phyloP scores from a whole-genome alignment of 1,139 yeast genomes.

The Lodderomyces margitis region DNA sequence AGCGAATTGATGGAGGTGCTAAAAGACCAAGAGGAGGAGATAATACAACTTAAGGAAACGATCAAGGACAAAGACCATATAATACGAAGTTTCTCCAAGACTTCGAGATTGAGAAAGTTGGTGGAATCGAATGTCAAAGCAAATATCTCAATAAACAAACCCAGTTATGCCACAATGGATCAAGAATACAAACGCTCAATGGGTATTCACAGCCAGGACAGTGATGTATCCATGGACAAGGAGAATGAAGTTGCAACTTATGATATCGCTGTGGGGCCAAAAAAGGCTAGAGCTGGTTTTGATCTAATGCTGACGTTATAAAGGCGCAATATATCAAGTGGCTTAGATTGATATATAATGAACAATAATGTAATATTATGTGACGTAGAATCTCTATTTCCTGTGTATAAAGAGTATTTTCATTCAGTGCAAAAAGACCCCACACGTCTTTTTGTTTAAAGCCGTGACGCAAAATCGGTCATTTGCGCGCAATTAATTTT shows the following conservation, averaged over 20 bases:
- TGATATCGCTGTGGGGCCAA: conserved; percentile 24
- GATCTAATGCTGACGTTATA: conserved; percentile 11
- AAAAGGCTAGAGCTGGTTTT: conserved; percentile 15
- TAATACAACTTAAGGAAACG: conserved; percentile 59
- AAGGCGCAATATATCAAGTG: too few relatives aligned
- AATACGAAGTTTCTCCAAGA: conserved; percentile 68
- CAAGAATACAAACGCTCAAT: conserved; percentile 10
- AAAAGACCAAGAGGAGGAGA: conserved; percentile 69
- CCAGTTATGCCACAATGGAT: conserved; percentile 4
- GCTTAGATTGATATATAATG: neutral
- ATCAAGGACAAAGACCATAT: conserved; percentile 72
- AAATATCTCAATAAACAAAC: conserved; percentile 6
- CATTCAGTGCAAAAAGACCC: too few relatives aligned
- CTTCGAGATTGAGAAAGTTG: conserved; percentile 50
- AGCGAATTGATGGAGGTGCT: conserved; percentile 21
- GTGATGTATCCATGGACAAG: conserved; percentile 13
- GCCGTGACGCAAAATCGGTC: neutral
- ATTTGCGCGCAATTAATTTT: neutral
- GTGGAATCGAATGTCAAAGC: conserved; percentile 31
- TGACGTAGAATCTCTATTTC: too few relatives aligned
- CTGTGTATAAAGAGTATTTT: too few relatives aligned
- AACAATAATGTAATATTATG: neutral
- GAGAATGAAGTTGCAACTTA: conserved; percentile 22
- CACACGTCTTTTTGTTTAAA: too few relatives aligned
- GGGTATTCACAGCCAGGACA: neutral